These are phyloP conservation scores for Wickerhamomyces hampshirensis DNA, from an alignment of 805 yeast species.

Conservation along the genomic window DNA sequence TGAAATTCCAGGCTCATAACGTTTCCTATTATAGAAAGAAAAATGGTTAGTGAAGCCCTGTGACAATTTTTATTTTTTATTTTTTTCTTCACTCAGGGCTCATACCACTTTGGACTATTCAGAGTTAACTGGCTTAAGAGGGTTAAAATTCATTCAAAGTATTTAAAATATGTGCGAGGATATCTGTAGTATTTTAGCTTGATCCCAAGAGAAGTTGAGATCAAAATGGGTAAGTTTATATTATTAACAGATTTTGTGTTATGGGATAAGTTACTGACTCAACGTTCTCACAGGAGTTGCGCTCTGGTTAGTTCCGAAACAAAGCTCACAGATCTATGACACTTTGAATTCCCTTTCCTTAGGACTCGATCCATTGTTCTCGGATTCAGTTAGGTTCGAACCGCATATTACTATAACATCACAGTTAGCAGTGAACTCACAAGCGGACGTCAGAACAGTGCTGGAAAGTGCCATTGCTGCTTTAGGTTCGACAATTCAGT, in stretches of 20 bases:
- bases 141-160: too few species aligned
- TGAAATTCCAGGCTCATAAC: too few species aligned
- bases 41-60: too few species aligned
- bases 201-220: too few species aligned
- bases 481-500: conserved; percentile 18
- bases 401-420: conserved; percentile 78
- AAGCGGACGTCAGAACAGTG: conserved; percentile 54
- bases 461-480: conserved; percentile 59
- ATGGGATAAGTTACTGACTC: conserved; percentile 1
- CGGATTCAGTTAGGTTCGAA: conserved; percentile 61
- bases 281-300: conserved; percentile 39
- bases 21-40: too few species aligned
- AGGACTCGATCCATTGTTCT: conserved; percentile 68
- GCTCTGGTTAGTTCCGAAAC: conserved; percentile 72
- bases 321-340: conserved; percentile 48
- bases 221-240: neutral
- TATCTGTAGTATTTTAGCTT: too few species aligned
- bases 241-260: neutral
- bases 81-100: too few species aligned
- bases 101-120: too few species aligned
- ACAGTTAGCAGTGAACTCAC: conserved; percentile 44
- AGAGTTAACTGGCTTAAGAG: too few species aligned
- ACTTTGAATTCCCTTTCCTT: conserved; percentile 53
- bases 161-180: too few species aligned
- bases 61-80: too few species aligned